Conservation (phyloP, 768 basidiomycete species). For the Amanita subjunquillea region DNA sequence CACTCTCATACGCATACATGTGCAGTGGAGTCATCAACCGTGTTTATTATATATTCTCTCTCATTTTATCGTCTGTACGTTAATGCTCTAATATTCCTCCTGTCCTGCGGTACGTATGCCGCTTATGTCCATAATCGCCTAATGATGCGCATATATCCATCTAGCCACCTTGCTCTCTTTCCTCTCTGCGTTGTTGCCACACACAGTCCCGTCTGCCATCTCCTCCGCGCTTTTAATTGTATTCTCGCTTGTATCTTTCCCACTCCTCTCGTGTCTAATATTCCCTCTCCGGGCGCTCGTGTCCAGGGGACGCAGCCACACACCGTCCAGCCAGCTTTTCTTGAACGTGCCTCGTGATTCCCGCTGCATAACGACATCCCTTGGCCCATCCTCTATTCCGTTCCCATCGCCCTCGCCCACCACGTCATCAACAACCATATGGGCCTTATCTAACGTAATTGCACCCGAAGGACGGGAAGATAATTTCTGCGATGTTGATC, state of each 20-base stretch:
- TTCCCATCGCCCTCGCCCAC: background rate
- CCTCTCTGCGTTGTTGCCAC: constrained; percentile 11
- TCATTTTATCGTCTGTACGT: constrained; percentile 10
- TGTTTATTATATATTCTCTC: constrained; percentile 11
- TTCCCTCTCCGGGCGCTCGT: background rate
- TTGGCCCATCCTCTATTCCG: background rate
- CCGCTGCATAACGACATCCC: background rate
- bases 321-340: no score
- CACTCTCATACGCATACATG: background rate
- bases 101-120: constrained; percentile 14
- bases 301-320: no score
- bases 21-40: constrained; percentile 12
- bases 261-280: constrained; percentile 5
- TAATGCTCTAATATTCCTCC: constrained; percentile 12
- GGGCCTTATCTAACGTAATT: background rate
- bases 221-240: no score
- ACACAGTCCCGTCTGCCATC: no score
- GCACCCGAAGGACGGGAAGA: background rate
- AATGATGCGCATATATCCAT: constrained; percentile 13
- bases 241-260: constrained; percentile 8
- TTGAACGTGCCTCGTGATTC: background rate
- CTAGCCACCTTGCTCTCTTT: constrained; percentile 13
- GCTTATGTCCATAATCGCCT: constrained; percentile 5
- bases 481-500: background rate
- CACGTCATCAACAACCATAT: background rate